Base-by-base conservation (phyloP, 208 protist species). In the Leishmania aethiopica region DNA sequence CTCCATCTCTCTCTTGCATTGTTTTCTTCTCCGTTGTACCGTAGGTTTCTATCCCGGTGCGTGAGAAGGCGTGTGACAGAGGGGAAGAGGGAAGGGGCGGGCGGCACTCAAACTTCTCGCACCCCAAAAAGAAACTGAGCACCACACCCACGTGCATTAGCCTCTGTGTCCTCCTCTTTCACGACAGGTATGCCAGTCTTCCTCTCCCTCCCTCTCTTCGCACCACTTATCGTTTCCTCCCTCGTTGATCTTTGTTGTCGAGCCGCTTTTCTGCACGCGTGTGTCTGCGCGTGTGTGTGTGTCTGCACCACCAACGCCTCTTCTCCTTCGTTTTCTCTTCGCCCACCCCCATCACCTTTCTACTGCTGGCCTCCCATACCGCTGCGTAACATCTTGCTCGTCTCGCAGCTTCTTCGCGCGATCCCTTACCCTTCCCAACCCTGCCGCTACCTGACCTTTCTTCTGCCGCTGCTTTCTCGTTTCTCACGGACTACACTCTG, bases 1-100 rank as follows among this genome's bases (percentile, higher is more conserved):
- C 57, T 62, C 57, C 13, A 22, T 37, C 60, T 37, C 60, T 66
- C 57, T 37, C 45, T 82, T 78, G 40, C 64, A 67, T 70, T 77
- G 75, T 75, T 75, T 62, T 2, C 73, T 80, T 62, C 17, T 32
- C 1, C 25, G 19, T 13, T 62, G 25, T 32, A 19, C 25, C 57
- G 25, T 62, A 62, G 6, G 19, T 15, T n/a, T 82, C 28, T 79
- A 22, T 73, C 3, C 42, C 35, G 35, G 13, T 13, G 64, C 15
- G 35, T 22, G 64, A 22, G 64, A 42, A 70, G 32, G 19, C 25
- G 8, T 72, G 67, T 8, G 40, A 2, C 19, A 19, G 28, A n/a
- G 25, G 32, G 8, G n/a, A 37, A 19, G n/a, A 22, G 60, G n/a
- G n/a, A 40, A 8, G 60, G 8, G 25, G 57, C n/a, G 3, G 35